A percentile compares a stretch with the other conserved stretches of the same genome.
phyloP scores from a whole-genome alignment of 1,284 basidiomycete genomes.

The Chalciporus sp. region DNA sequence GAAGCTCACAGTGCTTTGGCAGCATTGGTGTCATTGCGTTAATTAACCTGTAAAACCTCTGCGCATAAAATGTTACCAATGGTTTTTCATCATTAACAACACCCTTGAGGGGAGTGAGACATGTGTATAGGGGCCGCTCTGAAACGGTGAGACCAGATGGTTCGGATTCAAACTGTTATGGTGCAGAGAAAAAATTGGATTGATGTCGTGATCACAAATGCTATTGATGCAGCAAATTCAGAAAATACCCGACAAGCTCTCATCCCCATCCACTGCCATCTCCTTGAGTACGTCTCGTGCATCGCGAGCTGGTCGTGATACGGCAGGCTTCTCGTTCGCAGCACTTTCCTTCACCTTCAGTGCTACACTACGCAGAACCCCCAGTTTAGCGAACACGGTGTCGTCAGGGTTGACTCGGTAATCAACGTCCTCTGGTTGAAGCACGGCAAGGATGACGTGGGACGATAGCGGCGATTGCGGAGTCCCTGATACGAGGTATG shows the following conservation, averaged over 20 bases:
- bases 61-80: too few relatives aligned
- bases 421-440: constrained; percentile 13
- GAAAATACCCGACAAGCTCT: constrained; percentile 30
- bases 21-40: too few relatives aligned
- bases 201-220: not conserved
- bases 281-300: constrained; percentile 74
- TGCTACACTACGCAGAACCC: constrained; percentile 63
- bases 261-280: constrained; percentile 29
- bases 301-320: constrained; percentile 84
- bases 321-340: constrained; percentile 70
- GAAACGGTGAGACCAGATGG: too few relatives aligned
- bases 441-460: constrained; percentile 56
- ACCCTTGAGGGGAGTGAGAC: too few relatives aligned
- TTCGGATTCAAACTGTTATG: not conserved
- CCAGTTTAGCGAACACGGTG: constrained; percentile 70
- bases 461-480: constrained; percentile 65
- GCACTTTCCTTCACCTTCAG: constrained; percentile 76
- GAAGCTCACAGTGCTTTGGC: not conserved
- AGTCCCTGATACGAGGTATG: constrained; percentile 63
- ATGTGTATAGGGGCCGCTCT: too few relatives aligned
- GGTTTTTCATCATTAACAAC: too few relatives aligned
- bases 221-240: constrained; percentile 7
- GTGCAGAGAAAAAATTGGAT: not conserved
- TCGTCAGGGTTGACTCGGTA: constrained; percentile 17
- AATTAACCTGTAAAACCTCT: too few relatives aligned